Conservation (phyloP, 2,329 filamentous ascomycete genomes). For the Diaporthe amygdali region DNA sequence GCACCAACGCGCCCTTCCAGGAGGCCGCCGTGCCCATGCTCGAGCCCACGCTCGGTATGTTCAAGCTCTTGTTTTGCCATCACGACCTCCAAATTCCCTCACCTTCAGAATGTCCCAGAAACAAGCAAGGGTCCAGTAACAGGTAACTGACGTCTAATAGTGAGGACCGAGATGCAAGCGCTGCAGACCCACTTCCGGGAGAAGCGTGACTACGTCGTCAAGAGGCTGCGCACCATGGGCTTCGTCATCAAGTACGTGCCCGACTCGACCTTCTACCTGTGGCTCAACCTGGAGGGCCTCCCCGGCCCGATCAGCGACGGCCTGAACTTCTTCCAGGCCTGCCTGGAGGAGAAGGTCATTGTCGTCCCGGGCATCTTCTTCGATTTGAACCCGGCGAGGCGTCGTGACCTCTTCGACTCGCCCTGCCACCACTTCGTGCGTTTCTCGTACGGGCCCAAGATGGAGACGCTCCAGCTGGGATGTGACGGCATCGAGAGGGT, state of each 20-base stretch:
- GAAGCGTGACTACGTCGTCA: conserved; percentile 91
- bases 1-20: conserved; percentile 91
- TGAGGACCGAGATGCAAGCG: conserved; percentile 85
- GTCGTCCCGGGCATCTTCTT: conserved; percentile 98
- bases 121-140: not conserved
- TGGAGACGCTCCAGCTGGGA: conserved; percentile 79
- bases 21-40: conserved; percentile 93
- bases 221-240: conserved; percentile 81
- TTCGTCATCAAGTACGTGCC: conserved; percentile 85
- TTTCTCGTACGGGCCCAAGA: conserved; percentile 82
- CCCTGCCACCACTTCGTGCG: conserved; percentile 93
- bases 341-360: conserved; percentile 92
- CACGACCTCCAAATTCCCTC: too few relatives aligned
- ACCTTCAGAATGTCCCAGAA: too few relatives aligned
- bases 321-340: conserved; percentile 95
- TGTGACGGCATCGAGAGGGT: conserved; percentile 86
- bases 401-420: conserved; percentile 90
- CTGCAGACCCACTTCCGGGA: conserved; percentile 87
- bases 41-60: conserved; percentile 67
- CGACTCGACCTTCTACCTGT: conserved; percentile 94
- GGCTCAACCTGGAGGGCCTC: conserved; percentile 69
- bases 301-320: conserved; percentile 88
- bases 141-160: conserved; percentile 38
- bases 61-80: not conserved
- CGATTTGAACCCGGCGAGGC: conserved; percentile 88